Conservation (phyloP, 139 green algal species). For the Chlamydomonas asymmetrica region DNA sequence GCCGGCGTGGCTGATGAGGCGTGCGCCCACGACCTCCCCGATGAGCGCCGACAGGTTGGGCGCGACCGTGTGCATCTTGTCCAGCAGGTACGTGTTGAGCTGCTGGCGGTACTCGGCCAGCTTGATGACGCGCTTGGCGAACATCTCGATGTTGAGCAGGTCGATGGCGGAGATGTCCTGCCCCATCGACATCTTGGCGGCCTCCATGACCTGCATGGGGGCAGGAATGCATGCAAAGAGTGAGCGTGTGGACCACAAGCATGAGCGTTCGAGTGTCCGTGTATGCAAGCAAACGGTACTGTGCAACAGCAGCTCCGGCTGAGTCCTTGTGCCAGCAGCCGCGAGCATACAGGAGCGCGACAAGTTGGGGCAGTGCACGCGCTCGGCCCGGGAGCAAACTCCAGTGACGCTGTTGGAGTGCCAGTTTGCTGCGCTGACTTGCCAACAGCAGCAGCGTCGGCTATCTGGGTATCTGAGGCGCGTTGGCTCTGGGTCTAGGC, state of each 20-base stretch:
- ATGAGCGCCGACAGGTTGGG: slow-evolving; percentile 96
- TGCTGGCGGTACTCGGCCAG: slow-evolving; percentile 73
- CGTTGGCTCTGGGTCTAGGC: no score
- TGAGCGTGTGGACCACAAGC: neutral
- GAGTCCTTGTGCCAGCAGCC: slow-evolving; percentile 5
- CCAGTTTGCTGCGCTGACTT: neutral
- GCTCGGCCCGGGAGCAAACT: neutral
- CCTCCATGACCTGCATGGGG: slow-evolving; percentile 62
- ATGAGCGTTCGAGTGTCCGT: neutral
- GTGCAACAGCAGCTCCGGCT: no score
- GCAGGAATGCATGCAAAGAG: neutral
- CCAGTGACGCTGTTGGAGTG: no score
- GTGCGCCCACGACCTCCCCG: slow-evolving; percentile 94
- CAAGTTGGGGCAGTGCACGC: neutral
- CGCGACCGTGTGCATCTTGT: slow-evolving; percentile 90
- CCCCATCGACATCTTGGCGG: slow-evolving; percentile 78
- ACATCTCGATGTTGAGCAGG: slow-evolving; percentile 97
- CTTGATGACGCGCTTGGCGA: slow-evolving; percentile 90
- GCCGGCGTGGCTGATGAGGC: slow-evolving; percentile 93
- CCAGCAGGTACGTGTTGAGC: slow-evolving; percentile 80
- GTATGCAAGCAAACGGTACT: no score
- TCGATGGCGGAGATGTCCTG: slow-evolving; percentile 98
- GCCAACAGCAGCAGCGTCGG: neutral
- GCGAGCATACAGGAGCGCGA: neutral
- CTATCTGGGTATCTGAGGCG: neutral